Evolutionary conservation across 1,284 basidiomycete species (phyloP), one percentile per base, ranked within the genome.

Genomic region (Chiua sp.): DNA sequence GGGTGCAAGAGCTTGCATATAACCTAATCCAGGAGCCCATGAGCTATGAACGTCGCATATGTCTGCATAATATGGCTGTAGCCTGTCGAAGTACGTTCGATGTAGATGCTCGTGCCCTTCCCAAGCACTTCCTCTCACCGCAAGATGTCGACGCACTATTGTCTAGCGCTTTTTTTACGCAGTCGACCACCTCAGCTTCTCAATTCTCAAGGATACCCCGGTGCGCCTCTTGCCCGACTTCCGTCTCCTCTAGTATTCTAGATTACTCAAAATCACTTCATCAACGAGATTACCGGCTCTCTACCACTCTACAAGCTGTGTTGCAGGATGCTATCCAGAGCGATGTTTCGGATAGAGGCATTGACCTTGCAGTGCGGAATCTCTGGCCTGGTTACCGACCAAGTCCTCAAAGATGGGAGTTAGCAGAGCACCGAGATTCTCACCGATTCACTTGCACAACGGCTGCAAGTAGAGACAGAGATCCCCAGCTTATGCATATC

Each of bases 31-130:
- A 57, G 3, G 56, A 57, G 6, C 37, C 55, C 3, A 65, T 62
- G 12, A 70, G 74, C 7, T 26, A 54, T 7, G 66, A 71, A 12
- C 55, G 73, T n/a, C 71, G 66, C 37, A 42, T 42, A 8, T 68
- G 68, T 2, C 51, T 78, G 28, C 72, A 68, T 50, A 68, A 75
- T 46, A 71, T 75, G 56, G 78, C 77, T 1, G 68, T 69, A 6
- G 74, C 72, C 8, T 83, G 81, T 60, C 69, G 76, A 16, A 68
- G 70, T 2, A 81, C 80, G 4, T 82, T 72, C 51, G 76, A 78
- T 61, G 74, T 78, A 15, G 73, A 70, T 50, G 8, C 53, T 2
- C 12, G 15, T 39, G 22, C 16, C 18, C 35, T 51, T 18, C 35
- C 10, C 3, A 26, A 39, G 23, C 35, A 39, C 23, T n/a, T 44